These are phyloP conservation scores for Penicillium desertorum DNA, from an alignment of 495 filamentous ascomycete species.

Conservation along the genomic window DNA sequence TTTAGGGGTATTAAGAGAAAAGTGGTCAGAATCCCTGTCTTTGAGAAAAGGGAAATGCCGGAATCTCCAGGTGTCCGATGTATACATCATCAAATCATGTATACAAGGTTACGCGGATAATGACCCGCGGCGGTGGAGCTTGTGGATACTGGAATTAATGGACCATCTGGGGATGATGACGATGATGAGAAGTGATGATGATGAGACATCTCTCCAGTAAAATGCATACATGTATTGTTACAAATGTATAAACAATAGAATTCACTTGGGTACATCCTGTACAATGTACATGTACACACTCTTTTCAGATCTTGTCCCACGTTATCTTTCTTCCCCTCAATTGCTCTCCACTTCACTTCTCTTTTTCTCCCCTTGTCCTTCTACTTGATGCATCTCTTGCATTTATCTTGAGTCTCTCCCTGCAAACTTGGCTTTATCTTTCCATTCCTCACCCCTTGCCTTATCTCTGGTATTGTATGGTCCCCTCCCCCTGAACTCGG, in stretches of 20 bases:
- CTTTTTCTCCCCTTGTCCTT: neutral
- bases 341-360: conserved; percentile 10
- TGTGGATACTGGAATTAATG: conserved; percentile 13
- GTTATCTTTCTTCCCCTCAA: conserved; percentile 15
- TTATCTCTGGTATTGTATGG: conserved; percentile 3
- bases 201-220: conserved; percentile 11
- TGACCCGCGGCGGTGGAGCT: conserved; percentile 9
- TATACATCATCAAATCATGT: neutral
- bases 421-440: neutral
- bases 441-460: conserved; percentile 10
- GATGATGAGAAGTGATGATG: conserved; percentile 27
- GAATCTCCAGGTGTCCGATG: neutral
- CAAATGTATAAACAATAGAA: neutral
- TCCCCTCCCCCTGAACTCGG: neutral
- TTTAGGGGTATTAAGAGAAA: neutral
- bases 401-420: neutral
- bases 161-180: conserved; percentile 16
- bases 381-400: neutral
- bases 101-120: conserved; percentile 4
- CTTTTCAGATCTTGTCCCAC: conserved; percentile 7
- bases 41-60: neutral
- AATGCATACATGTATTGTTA: neutral
- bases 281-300: neutral
- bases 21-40: conserved; percentile 15
- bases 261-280: neutral